These are phyloP conservation scores for Suillus hirtellus DNA, from an alignment of 768 basidiomycete genomes.

Conservation along the genomic window DNA sequence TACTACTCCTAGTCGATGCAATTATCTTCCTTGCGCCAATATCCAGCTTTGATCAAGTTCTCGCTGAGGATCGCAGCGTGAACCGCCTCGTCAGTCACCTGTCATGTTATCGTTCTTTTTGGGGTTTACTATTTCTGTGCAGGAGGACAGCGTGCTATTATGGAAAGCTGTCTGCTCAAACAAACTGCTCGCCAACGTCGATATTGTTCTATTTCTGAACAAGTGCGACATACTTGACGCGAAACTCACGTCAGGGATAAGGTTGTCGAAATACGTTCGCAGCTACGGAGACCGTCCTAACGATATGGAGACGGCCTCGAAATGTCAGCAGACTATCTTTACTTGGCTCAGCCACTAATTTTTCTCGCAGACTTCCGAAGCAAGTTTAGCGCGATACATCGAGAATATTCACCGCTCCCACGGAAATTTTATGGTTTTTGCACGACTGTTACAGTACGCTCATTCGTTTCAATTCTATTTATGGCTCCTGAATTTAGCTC, in stretches of 20 bases:
- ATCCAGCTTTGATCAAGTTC: constrained; percentile 56
- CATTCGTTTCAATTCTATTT: constrained; percentile 1
- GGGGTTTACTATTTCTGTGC: constrained; percentile 4
- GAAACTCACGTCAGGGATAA: constrained; percentile 66
- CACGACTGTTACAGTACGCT: constrained; percentile 67
- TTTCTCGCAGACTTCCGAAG: constrained; percentile 55
- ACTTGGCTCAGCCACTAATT: not conserved
- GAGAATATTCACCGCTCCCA: constrained; percentile 72
- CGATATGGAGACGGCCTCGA: constrained; percentile 64
- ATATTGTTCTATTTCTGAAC: constrained; percentile 79
- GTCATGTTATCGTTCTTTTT: not conserved
- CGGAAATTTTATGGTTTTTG: constrained; percentile 79
- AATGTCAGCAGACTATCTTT: constrained; percentile 47
- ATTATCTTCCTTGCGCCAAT: constrained; percentile 64
- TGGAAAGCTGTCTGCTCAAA: constrained; percentile 77
- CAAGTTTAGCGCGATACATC: constrained; percentile 75
- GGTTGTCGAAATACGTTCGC: constrained; percentile 65
- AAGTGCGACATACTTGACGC: constrained; percentile 74
- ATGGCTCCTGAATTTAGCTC: constrained; percentile 3
- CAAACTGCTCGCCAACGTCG: constrained; percentile 66
- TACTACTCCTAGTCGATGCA: constrained; percentile 35
- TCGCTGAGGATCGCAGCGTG: constrained; percentile 51
- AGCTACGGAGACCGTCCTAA: constrained; percentile 71
- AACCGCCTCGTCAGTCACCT: constrained; percentile 45
- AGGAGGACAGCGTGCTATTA: constrained; percentile 78